Evolutionary conservation across 164 flowering plant species (phyloP).

Genomic region (Kingdonia uniflora): DNA sequence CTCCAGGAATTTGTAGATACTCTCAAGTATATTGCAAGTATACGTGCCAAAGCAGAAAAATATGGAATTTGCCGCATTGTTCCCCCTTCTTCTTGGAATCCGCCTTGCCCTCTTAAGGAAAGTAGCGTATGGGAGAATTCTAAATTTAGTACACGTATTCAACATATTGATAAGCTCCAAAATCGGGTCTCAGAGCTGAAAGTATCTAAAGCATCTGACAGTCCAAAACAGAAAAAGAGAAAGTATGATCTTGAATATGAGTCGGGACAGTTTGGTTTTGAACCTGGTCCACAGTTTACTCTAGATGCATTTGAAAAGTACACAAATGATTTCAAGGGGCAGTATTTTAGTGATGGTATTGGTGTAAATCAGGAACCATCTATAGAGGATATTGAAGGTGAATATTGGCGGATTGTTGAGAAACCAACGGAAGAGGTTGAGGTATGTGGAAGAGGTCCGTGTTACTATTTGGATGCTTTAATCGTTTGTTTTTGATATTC

Average conservation of each 20-base stretch:
- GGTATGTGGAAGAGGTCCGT: conserved; percentile 29
- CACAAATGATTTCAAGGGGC: conserved; percentile 71
- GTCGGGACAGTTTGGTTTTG: conserved; percentile 65
- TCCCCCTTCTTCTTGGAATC: conserved; percentile 90
- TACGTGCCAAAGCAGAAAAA: conserved; percentile 58
- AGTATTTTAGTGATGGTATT: conserved; percentile 44
- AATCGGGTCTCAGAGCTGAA: conserved; percentile 47
- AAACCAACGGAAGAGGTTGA: conserved; percentile 69
- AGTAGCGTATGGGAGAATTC: conserved; percentile 48
- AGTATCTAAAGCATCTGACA: conserved; percentile 15
- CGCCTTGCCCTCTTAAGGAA: conserved; percentile 71
- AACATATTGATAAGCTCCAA: conserved; percentile 74
- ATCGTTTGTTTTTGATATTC: neutral
- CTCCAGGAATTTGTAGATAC: conserved; percentile 81
- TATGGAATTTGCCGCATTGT: conserved; percentile 94
- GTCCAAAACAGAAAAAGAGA: conserved; percentile 41
- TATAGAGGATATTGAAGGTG: conserved; percentile 59
- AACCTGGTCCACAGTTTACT: conserved; percentile 84
- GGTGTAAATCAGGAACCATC: conserved; percentile 38
- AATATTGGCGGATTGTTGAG: conserved; percentile 70
- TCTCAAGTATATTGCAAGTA: conserved; percentile 62
- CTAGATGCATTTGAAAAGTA: conserved; percentile 64
- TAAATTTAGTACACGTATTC: conserved; percentile 66
- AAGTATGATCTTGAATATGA: conserved; percentile 26
- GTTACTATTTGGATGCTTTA: neutral